Evolutionary conservation across 148 eudicot species (phyloP), one percentile per base, ranked within the genome.

Genomic region (Rhododendron simsii): DNA sequence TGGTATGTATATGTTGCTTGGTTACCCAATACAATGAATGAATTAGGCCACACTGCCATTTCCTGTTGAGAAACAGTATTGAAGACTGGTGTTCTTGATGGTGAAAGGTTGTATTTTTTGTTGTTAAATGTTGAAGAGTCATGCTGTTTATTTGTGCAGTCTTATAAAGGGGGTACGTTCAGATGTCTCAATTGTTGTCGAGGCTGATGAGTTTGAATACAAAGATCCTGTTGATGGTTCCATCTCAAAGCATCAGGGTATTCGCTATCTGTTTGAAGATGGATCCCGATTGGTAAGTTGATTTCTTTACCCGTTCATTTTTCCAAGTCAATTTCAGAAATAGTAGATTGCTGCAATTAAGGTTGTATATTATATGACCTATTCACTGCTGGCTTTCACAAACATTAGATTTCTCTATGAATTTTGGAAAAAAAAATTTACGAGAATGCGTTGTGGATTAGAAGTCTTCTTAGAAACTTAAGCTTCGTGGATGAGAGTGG

Each of bases 141-240:
- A 61, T 83, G 33, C 33, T 2, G 41, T 83, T 16, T 20, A 61
- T 33, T 65, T 48, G 80, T 48, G 65, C 86, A 87, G 86, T 83
- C 93, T 93, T 83, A 89, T 94, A 77, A 95, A 94, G 90, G 98
- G 86, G 33, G 91, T 92, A 39, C 88, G 91, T 61, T 89, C 95
- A 47, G 95, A 89, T 85, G 98, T 96, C 73, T 84, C 98, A 41
- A 92, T 84, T 83, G 96, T 95, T 87, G 91, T 81, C n/a, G 30
- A 83, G 86, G 98, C 92, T 86, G 98, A 96, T 88, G 98, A 96
- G 71, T 96, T 95, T 82, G 98, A 95, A 87, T 96, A 96, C 94
- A 96, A 91, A 90, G 98, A 96, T 89, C 98, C 98, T 11, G 98
- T 95, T 80, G 99, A 96, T 90, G 93, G 98, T 86, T 96, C 99